Evolutionary conservation across 2,329 filamentous ascomycete genomes (phyloP), one percentile per base, ranked within the genome.

Genomic region (Ophiognomonia clavigignenti-juglandacearum): DNA sequence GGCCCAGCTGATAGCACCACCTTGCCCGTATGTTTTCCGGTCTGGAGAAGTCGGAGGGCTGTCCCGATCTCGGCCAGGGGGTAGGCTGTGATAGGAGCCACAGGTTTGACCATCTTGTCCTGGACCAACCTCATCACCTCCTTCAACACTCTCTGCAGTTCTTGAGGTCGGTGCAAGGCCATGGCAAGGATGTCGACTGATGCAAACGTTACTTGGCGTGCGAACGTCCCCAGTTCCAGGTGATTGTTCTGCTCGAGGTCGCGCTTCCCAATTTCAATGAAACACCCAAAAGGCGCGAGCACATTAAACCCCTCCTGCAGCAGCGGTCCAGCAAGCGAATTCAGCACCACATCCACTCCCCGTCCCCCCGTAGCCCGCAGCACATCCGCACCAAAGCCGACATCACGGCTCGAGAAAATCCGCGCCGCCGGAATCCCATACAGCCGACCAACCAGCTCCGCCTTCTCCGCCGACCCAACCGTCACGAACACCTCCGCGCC

Each of bases 1-100:
- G 51, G 45, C 6, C 20, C 40, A 14, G 61, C 44, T 1, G 57
- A 51, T 3, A 71, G 44, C n/a, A 72, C 59, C 11, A 71, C 61
- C 41, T 73, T 73, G 0, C 45, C 45, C 1, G 20, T 20, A 2
- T 50, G 38, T 16, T 47, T 44, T 3, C 39, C 48, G 1, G 39
- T 43, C 34, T 50, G 48, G 1, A 74, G 64, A n/a, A 63, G 57
- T 3, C 66, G 59, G 48, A 74, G 69, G 1, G 66, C 67, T 1
- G 63, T 54, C 4, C 59, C 56, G 1, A 70, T 57, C 1, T 59
- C 38, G 5, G 39, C 23, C 2, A 48, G 18, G 10, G 39, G 38
- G 49, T 55, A 42, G 34, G 36, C 5, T 47, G 57, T 52, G 8
- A 59, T 31, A 9, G 56, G 46, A 10, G 36, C 9, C 20, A 54